Evolutionary conservation across 176 grass and related monocot species (phyloP).

Genomic region (Tuctoria greenei): DNA sequence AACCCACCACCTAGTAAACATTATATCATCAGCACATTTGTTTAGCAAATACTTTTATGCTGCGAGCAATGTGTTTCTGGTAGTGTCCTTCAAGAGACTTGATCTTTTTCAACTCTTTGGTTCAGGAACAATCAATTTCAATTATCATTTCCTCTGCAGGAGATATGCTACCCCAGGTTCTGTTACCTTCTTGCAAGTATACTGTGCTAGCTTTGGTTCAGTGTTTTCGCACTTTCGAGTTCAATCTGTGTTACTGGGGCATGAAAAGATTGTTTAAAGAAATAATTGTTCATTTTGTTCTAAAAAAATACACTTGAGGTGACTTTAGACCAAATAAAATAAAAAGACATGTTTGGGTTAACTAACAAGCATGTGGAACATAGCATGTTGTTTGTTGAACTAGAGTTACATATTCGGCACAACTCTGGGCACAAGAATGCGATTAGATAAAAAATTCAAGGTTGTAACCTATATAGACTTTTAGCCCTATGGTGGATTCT

Average conservation of each 20-base stretch:
- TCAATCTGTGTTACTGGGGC: background rate
- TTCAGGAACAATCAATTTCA: conserved; percentile 87
- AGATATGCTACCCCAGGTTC: conserved; percentile 96
- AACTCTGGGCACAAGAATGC: background rate
- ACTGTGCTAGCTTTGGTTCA: conserved; percentile 2
- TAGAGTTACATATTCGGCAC: background rate
- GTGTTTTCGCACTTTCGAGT: background rate
- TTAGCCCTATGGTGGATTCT: background rate
- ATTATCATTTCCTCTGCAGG: conserved; percentile 74
- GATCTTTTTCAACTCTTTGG: conserved; percentile 23
- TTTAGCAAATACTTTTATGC: background rate
- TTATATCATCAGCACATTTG: background rate
- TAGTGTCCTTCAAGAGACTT: conserved; percentile 17
- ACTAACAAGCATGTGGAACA: background rate
- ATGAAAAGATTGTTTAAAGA: conserved; percentile 8
- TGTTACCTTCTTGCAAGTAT: conserved; percentile 34
- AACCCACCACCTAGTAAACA: background rate
- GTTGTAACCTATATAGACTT: background rate
- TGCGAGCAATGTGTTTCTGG: background rate
- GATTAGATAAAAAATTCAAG: background rate
- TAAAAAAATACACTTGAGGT: background rate
- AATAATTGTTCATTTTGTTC: background rate
- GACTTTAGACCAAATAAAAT: background rate
- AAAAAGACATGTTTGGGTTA: background rate
- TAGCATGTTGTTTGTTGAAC: background rate